phyloP scores from a whole-genome alignment of 495 filamentous ascomycete genomes.

The Cenococcum geophilum region DNA sequence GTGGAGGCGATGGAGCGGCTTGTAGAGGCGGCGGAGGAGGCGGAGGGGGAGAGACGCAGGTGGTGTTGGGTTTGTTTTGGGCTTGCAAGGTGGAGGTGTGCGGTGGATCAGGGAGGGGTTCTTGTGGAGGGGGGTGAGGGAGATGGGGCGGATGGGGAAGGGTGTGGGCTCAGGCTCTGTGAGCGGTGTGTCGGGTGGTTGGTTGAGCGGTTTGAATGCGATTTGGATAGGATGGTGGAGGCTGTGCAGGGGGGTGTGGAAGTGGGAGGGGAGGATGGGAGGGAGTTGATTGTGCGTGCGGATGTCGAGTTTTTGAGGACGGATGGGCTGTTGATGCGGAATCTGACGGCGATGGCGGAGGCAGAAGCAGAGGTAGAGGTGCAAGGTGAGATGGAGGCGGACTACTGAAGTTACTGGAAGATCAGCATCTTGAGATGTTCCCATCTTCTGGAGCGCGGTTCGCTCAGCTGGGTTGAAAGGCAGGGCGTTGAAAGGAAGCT shows the following conservation, averaged over 20 bases:
- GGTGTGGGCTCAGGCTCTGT: constrained; percentile 21
- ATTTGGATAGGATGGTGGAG: constrained; percentile 1
- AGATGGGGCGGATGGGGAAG: background rate
- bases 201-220: constrained; percentile 3
- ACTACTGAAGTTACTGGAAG: too few relatives aligned
- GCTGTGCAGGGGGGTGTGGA: background rate
- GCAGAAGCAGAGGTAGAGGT: too few relatives aligned
- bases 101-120: background rate
- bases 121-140: background rate
- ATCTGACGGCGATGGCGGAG: too few relatives aligned
- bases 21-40: background rate
- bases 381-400: too few relatives aligned
- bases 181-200: constrained; percentile 6
- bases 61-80: constrained; percentile 23
- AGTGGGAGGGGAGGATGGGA: background rate
- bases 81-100: constrained; percentile 14
- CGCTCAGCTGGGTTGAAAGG: too few relatives aligned
- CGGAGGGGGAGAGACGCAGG: background rate
- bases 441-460: too few relatives aligned
- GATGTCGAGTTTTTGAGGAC: background rate
- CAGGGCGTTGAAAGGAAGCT: too few relatives aligned
- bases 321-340: background rate
- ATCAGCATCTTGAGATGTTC: too few relatives aligned
- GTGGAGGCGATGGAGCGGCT: background rate
- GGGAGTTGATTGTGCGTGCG: background rate